Evolutionary conservation across 306 rosid species (phyloP), one percentile per base, ranked within the genome.

Genomic region (Dalbergia cochinchinensis): DNA sequence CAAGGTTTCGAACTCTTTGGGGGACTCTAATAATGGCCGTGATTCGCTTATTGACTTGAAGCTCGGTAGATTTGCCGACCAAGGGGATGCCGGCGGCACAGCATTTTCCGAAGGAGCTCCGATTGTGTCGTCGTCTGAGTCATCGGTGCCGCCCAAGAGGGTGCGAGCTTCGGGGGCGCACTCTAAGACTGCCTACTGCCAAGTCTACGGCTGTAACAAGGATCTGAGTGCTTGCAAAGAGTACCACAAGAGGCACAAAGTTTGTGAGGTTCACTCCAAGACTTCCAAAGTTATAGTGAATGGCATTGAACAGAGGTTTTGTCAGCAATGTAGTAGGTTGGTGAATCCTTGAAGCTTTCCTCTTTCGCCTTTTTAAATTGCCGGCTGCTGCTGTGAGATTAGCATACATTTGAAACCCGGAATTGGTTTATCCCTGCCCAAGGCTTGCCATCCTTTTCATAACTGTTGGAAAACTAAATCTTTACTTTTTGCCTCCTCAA

Each of bases 321-420:
- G 98, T 72, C 98, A 93, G 87, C 98, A 93, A 86, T 93, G 98
- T 87, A 91, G 97, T 83, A 93, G 98, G 98, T 91, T 73, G 66
- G 84, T 83, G 33, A 45, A 74, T 47, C 62, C 81, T 72, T 63
- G 66, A 13, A 39, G 71, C 54, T 34, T 66, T 39, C 51, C 18
- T 34, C 42, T 78, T 80, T 77, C 3, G 4, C 50, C 65, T 53
- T 79, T 79, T 76, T 47, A 10, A 26, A 51, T 83, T 78, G 60
- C 33, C 31, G 53, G 19, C 37, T 53, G 31, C 15, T 61, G 15
- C 15, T 69, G 19, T 67, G 81, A 22, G 22, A 63, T 76, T 39
- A 61, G 64, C 69, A 59, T 58, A 42, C 4, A 41, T 65, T 65
- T 64, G 50, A 35, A 19, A 33, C 10, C 19, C 18, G 4, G 11